Base-by-base conservation (phyloP, 2,329 filamentous ascomycete species). In the Fusarium armeniacum region DNA sequence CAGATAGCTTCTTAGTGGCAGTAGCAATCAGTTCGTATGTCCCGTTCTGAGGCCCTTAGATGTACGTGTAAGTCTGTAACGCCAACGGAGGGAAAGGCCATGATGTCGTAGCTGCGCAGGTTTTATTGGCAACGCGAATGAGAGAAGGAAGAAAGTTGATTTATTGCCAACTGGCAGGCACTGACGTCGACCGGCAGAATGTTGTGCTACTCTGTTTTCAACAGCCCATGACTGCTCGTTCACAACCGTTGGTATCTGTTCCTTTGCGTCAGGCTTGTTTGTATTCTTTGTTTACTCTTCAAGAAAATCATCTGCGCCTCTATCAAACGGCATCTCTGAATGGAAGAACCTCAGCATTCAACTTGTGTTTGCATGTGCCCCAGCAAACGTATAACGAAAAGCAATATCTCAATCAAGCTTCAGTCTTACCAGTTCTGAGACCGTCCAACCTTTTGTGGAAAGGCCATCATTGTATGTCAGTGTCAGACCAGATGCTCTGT, bases 391-490 rank as follows among this genome's bases (percentile, higher is more conserved):
- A 24, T 5, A 16, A 10, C 15, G 2, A 24, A 43, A 4, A 12
- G 0, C 4, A 8, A 40, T 6, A 22, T 22, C 12, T 40, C 18
- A 22, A 6, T 7, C 36, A 20, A 7, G 36, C 3, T 13, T 22
- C 11, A 40, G n/a, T 2, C 1, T 2, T 20, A 13, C 11, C n/a
- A 40, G 3, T 13, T 5, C 10, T 40, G n/a, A 8, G n/a, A 8
- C 0, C n/a, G 1, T 40, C 11, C 15, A 20, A 16, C 0, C 10
- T 9, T 15, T n/a, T 5, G 3, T 9, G 2, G 16, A 44, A 18
- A 26, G 3, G 16, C 7, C 13, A 24, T 12, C 10, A 11, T 44
- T 16, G 10, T 44, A 26, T 28, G 41, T 26, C 6, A 28, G 41
- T 44, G 3, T 28, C 15, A 43, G 5, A 12, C 24, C 41, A 16